Percentiles rank a stretch among this genome's conserved stretches.
phyloP scores from a whole-genome alignment of 352 stramenopile species.

The Pythium plurisporium region DNA sequence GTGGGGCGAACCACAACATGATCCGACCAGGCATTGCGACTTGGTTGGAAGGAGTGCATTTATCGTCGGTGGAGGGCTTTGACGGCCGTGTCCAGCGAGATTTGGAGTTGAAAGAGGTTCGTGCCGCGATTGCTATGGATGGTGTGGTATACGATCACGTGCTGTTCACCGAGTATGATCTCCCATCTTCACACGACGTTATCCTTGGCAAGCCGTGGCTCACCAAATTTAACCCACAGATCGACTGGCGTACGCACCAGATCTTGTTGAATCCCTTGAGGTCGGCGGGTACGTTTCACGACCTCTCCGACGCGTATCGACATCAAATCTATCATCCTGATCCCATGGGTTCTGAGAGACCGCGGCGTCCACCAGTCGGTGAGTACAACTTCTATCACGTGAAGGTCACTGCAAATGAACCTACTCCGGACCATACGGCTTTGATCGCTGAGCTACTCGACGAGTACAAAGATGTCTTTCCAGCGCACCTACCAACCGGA shows the following conservation, averaged over 20 bases:
- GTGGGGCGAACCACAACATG: constrained; percentile 12
- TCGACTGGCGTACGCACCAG: constrained; percentile 18
- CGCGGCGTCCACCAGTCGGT: neutral
- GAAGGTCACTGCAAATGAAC: neutral
- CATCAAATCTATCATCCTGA: neutral
- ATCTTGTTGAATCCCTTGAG: neutral
- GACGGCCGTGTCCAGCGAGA: neutral
- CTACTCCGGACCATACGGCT: neutral
- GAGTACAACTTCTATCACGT: neutral
- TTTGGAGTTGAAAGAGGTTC: neutral
- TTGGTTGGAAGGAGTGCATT: neutral
- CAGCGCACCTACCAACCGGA: constrained; percentile 4
- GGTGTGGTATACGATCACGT: neutral
- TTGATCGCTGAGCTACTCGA: neutral
- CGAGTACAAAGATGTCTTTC: constrained; percentile 7
- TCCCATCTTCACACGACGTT: constrained; percentile 6
- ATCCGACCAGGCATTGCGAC: constrained; percentile 7
- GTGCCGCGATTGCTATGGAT: neutral
- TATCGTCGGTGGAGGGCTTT: neutral
- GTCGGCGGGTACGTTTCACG: neutral
- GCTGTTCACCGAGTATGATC: constrained; percentile 1
- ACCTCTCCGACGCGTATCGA: neutral
- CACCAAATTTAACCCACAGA: constrained; percentile 9
- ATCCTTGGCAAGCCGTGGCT: constrained; percentile 21
- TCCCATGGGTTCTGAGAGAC: neutral